A percentile compares a stretch with the other conserved stretches of the same genome.
These are phyloP conservation scores for Fusarium xylarioides DNA, from an alignment of 2,329 filamentous ascomycete species.

Conservation along the genomic window DNA sequence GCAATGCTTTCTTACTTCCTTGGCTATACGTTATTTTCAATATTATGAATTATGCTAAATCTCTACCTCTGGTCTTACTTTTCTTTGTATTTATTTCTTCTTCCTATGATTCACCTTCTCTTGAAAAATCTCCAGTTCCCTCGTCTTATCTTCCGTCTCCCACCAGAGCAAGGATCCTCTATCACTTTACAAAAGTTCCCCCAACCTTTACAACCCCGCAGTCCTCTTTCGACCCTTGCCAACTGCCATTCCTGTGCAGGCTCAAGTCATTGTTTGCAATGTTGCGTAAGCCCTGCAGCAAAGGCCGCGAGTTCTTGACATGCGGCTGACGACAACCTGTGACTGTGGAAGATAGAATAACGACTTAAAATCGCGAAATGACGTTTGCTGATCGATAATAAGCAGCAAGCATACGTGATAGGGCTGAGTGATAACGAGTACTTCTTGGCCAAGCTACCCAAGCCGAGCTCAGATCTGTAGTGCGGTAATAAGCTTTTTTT, in stretches of 20 bases:
- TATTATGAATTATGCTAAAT: not conserved
- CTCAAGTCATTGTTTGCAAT: not conserved
- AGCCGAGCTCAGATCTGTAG: not conserved
- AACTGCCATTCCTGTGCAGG: conserved; percentile 17
- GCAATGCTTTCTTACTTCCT: not conserved
- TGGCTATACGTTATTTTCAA: not conserved
- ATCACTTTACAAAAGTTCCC: conserved; percentile 33
- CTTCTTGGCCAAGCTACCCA: not conserved
- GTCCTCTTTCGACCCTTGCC: conserved; percentile 1
- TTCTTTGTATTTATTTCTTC: not conserved
- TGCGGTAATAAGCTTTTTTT: not conserved
- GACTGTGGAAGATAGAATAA: not conserved
- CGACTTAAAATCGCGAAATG: not conserved
- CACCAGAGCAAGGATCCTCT: conserved; percentile 18
- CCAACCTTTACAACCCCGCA: conserved; percentile 16
- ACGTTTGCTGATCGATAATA: conserved; percentile 3
- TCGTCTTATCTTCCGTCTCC: conserved; percentile 14
- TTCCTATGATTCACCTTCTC: not conserved
- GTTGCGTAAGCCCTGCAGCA: conserved; percentile 28
- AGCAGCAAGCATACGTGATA: not conserved
- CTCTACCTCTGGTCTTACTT: not conserved
- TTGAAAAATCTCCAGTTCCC: not conserved
- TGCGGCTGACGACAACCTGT: conserved; percentile 26
- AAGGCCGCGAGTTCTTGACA: conserved; percentile 15
- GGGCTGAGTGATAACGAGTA: conserved; percentile 12